Conservation (phyloP, 176 grass and related monocot genomes). For the Alloteropsis semialata region DNA sequence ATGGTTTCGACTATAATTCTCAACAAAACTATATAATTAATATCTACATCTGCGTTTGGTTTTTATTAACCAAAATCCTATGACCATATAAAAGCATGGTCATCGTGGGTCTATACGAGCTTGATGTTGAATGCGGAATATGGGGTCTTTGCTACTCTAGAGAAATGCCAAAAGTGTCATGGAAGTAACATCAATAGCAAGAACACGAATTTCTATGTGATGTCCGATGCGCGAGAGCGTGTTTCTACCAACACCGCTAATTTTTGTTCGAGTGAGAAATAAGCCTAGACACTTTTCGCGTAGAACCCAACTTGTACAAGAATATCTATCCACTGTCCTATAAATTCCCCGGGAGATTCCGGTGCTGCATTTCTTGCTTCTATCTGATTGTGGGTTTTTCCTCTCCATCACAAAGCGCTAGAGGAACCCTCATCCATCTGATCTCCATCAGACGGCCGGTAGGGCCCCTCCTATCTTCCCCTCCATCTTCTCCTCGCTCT, state of each 20-base stretch:
- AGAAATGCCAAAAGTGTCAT: background rate
- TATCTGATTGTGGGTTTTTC: background rate
- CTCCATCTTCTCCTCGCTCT: background rate
- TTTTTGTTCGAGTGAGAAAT: no score
- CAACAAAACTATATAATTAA: no score
- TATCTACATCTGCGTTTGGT: no score
- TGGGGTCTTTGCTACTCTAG: no score
- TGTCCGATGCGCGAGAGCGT: background rate
- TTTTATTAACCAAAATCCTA: no score
- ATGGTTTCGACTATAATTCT: no score
- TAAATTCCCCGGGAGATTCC: background rate
- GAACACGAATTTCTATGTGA: background rate
- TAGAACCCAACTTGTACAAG: background rate
- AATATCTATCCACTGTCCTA: background rate
- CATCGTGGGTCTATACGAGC: no score
- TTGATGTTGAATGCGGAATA: no score
- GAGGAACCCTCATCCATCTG: background rate
- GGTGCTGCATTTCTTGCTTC: background rate
- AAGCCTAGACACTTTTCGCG: background rate
- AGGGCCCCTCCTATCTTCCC: background rate
- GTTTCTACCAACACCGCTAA: background rate
- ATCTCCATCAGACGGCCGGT: constrained; percentile 15
- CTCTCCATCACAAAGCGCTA: background rate
- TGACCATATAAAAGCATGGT: no score
- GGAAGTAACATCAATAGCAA: background rate